These are phyloP conservation scores for Rhodotorula sp. DNA, from an alignment of 1,284 basidiomycete species.

Conservation along the genomic window DNA sequence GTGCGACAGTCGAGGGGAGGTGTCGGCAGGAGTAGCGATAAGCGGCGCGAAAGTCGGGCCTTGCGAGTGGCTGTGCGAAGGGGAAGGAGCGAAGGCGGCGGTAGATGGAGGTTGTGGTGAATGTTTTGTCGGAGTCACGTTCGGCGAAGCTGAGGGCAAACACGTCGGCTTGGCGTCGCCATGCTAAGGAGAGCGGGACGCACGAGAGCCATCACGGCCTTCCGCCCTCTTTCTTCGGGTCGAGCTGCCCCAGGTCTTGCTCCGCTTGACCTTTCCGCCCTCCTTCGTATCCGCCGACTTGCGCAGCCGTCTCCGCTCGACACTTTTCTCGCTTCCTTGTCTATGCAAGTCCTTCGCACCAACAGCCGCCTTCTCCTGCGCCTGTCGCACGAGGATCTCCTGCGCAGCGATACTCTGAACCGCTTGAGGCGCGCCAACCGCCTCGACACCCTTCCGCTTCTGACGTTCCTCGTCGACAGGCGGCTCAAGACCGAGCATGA, in stretches of 20 bases:
- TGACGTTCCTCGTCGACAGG: slow-evolving; percentile 48
- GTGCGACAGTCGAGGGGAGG: background rate
- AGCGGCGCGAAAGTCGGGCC: background rate
- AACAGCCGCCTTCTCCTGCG: background rate
- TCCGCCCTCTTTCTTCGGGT: slow-evolving; percentile 16
- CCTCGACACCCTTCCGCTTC: slow-evolving; percentile 26
- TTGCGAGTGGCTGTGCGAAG: background rate
- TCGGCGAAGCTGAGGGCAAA: slow-evolving; percentile 1
- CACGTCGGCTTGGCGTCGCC: no score
- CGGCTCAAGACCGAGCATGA: slow-evolving; percentile 74
- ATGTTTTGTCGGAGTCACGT: background rate
- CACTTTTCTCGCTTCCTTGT: slow-evolving; percentile 40
- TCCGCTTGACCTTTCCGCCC: slow-evolving; percentile 35
- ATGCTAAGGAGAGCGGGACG: background rate
- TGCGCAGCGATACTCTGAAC: slow-evolving; percentile 1
- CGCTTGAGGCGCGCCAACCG: background rate
- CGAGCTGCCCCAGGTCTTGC: slow-evolving; percentile 34
- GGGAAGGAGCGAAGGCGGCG: background rate
- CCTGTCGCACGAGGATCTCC: background rate
- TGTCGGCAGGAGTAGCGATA: background rate
- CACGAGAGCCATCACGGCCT: slow-evolving; percentile 2
- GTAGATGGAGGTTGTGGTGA: background rate
- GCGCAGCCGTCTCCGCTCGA: slow-evolving; percentile 35
- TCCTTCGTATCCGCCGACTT: slow-evolving; percentile 24
- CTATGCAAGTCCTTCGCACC: slow-evolving; percentile 20